Evolutionary conservation across 192 early-diverging fungal species (phyloP).

Genomic region (Entomortierella chlamydospora): DNA sequence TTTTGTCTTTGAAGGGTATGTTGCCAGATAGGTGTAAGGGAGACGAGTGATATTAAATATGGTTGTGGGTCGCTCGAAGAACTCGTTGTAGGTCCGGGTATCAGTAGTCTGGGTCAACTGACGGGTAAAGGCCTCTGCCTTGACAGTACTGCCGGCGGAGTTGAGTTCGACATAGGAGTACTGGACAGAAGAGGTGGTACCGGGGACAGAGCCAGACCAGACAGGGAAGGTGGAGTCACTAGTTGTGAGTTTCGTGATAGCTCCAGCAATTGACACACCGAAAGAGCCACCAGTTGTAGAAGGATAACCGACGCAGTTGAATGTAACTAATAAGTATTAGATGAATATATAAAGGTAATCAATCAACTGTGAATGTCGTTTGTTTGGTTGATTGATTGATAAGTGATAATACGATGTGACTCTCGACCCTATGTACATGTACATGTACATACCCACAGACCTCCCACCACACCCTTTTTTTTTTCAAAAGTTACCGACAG

Average conservation of each 20-base stretch:
- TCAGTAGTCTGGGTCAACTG: conserved; percentile 43
- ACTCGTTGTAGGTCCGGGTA: conserved; percentile 56
- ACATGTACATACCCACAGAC: too few relatives aligned
- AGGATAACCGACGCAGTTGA: conserved; percentile 42
- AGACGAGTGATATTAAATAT: conserved; percentile 39
- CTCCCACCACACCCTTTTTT: too few relatives aligned
- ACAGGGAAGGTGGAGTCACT: conserved; percentile 35
- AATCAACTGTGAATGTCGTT: too few relatives aligned
- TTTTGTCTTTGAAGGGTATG: conserved; percentile 57
- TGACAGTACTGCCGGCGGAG: conserved; percentile 25
- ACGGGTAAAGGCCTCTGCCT: conserved; percentile 42
- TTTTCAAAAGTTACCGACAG: too few relatives aligned
- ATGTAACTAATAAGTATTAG: conserved; percentile 26
- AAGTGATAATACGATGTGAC: too few relatives aligned
- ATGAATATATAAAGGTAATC: too few relatives aligned
- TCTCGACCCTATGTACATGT: too few relatives aligned
- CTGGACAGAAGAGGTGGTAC: conserved; percentile 22
- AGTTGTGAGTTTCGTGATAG: conserved; percentile 23
- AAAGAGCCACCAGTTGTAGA: conserved; percentile 5
- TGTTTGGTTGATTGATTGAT: too few relatives aligned
- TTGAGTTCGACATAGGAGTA: conserved; percentile 48
- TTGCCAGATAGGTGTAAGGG: conserved; percentile 59
- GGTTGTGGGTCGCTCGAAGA: conserved; percentile 60
- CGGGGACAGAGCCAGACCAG: conserved; percentile 30
- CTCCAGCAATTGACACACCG: conserved; percentile 29